Base-by-base conservation (phyloP, 2,329 filamentous ascomycete genomes). In the Fusarium heterosporum region DNA sequence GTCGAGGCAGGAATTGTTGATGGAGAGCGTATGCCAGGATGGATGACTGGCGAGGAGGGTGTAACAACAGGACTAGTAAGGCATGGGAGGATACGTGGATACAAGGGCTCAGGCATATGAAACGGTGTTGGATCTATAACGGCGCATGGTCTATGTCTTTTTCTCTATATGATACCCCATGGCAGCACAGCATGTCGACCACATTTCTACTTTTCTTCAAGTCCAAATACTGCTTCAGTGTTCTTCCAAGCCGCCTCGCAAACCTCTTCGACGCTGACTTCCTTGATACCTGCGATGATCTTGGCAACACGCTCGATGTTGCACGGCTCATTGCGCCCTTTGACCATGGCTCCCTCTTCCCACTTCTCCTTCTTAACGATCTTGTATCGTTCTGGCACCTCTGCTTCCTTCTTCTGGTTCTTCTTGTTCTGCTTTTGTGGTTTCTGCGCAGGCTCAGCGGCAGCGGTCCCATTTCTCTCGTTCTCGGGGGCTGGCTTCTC, bases 331-430 rank as follows among this genome's bases (percentile, higher is more conserved):
- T 99, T 99, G 61, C 96, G 87, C 1, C 95, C 93, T 80, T 98
- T 99, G 52, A 99, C 87, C 92, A 97, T 95, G 39, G 85, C 85
- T 0, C 94, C 95, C 72, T 92, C 88, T 42, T 87, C 86, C 90
- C 93, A 99, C 77, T 92, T 97, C 81, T 99, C 96, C 81, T 97
- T 98, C 84, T 98, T 99, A 29, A 97, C 91, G 6, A 89, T 84
- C 79, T 92, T 96, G 71, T 90, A 96, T 32, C 93, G 81, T 51
- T 88, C 84, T 0, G 90, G 90, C 2, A 91, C 87, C 50, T 90
- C 89, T 7, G 88, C 83, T 67, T 91, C 83, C 68, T 87, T 86
- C 73, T 86, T 87, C 70, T 85, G 81, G 43, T 84, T 80, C 74
- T 85, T 84, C 71, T 83, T 84, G 40, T 76, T 75, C 52, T 78